Conservation (phyloP, 2,329 filamentous ascomycete species). For the Pezicula neosporulosa region DNA sequence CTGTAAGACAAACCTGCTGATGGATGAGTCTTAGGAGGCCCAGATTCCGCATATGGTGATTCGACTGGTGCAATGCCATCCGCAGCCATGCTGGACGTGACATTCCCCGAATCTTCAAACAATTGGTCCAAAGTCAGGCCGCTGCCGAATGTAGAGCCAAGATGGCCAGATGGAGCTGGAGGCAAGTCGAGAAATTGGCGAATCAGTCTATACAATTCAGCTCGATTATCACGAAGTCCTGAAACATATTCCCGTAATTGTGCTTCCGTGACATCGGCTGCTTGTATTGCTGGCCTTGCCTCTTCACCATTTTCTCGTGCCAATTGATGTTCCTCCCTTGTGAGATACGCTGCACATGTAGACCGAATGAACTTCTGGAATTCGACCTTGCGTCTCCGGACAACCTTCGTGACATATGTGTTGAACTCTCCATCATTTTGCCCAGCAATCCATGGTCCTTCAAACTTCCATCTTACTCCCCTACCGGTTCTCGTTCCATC, state of each 20-base stretch:
- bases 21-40: conserved; percentile 60
- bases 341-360: conserved; percentile 44
- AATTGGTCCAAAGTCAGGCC: background rate
- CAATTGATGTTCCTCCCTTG: conserved; percentile 27
- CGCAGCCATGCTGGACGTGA: background rate
- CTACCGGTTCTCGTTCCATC: conserved; percentile 26
- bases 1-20: conserved; percentile 62
- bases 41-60: conserved; percentile 39
- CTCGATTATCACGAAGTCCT: conserved; percentile 47
- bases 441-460: conserved; percentile 63
- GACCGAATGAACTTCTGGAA: conserved; percentile 52
- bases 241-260: conserved; percentile 51
- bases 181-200: conserved; percentile 58
- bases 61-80: conserved; percentile 17
- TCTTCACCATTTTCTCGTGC: conserved; percentile 35
- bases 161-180: conserved; percentile 14
- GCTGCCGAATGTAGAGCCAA: background rate
- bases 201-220: conserved; percentile 49
- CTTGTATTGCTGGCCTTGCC: conserved; percentile 26
- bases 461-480: conserved; percentile 61
- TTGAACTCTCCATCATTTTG: conserved; percentile 59
- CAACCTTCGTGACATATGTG: conserved; percentile 48
- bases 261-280: conserved; percentile 42
- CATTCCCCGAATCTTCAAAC: background rate
- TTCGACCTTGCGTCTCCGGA: conserved; percentile 48